Base-by-base conservation (phyloP, 306 rosid species). In the Vicia sativa region DNA sequence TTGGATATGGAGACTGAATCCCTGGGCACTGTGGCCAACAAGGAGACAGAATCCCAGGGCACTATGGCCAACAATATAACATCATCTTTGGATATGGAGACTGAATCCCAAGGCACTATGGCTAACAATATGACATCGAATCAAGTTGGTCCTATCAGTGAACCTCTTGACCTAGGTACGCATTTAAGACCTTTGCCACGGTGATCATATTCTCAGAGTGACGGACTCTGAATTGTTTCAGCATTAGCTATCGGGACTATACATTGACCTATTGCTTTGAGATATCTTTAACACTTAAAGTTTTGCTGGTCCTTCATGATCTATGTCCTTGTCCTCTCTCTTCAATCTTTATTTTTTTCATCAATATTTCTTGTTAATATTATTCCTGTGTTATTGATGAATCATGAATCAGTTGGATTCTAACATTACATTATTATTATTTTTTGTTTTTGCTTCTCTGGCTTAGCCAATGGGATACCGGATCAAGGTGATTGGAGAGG, bases 121-220 rank as follows among this genome's bases (percentile, higher is more conserved):
- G n/a, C n/a, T n/a, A n/a, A n/a, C n/a, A n/a, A n/a, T n/a, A n/a
- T n/a, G n/a, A 57, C 85, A 46, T 6, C 83, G 50, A 86, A 84
- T 67, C 73, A 80, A 48, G 84, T 26, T 54, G 85, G 84, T 62
- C 60, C 82, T 67, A 76, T 83, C 66, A 87, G 70, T 77, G 75
- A 87, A 62, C 86, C 87, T 69, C 78, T 82, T 1, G 91, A 92
- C 56, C 73, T 83, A 84, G 90, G 96, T 81, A 84, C 78, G 63
- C 41, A 19, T 68, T 57, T 71, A 56, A 60, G 59, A 12, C 35
- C 66, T 16, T 50, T 66, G 50, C 41, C 57, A 44, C 54, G 55
- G 21, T 37, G 29, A 44, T n/a, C n/a, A n/a, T n/a, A n/a, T n/a
- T n/a, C n/a, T n/a, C n/a, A n/a, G n/a, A n/a, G n/a, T n/a, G n/a